Conservation (phyloP, 2,329 filamentous ascomycete genomes). For the Penicillium sp. region DNA sequence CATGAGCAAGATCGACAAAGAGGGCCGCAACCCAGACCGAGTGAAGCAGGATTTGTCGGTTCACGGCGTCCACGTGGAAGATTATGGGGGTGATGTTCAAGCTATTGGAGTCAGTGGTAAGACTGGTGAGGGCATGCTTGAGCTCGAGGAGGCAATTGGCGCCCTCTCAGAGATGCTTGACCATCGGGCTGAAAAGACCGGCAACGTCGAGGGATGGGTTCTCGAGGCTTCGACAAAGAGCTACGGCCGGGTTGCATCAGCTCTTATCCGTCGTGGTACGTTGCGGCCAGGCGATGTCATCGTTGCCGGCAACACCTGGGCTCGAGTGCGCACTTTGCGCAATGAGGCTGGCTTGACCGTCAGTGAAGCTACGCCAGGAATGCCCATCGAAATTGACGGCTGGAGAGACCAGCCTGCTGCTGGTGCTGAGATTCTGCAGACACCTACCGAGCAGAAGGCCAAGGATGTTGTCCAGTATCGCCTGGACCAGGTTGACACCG, state of each 20-base stretch:
- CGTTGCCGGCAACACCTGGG: conserved; percentile 85
- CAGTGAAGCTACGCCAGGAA: conserved; percentile 75
- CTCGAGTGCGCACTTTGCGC: conserved; percentile 75
- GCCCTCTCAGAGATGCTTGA: conserved; percentile 88
- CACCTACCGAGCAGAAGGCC: conserved; percentile 73
- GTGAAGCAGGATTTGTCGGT: conserved; percentile 85
- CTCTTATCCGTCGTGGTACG: conserved; percentile 85
- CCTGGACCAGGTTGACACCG: conserved; percentile 66
- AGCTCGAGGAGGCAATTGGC: conserved; percentile 86
- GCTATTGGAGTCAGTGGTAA: conserved; percentile 89
- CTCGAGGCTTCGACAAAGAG: conserved; percentile 87
- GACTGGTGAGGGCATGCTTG: conserved; percentile 86
- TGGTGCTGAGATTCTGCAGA: conserved; percentile 84
- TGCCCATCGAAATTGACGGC: conserved; percentile 89
- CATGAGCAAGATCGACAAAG: conserved; percentile 95
- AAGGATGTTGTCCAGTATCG: conserved; percentile 77
- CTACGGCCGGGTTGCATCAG: conserved; percentile 79
- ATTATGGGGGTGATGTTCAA: conserved; percentile 92
- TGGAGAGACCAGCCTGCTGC: conserved; percentile 86
- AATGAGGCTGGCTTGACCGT: conserved; percentile 80
- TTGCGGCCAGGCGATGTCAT: conserved; percentile 77
- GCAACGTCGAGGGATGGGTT: conserved; percentile 87
- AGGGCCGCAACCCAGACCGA: conserved; percentile 72
- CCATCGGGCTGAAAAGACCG: conserved; percentile 74
- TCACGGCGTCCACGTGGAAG: conserved; percentile 87